Conservation (phyloP, 176 grass and related monocot species). For the Chrysopogon serrulatus region DNA sequence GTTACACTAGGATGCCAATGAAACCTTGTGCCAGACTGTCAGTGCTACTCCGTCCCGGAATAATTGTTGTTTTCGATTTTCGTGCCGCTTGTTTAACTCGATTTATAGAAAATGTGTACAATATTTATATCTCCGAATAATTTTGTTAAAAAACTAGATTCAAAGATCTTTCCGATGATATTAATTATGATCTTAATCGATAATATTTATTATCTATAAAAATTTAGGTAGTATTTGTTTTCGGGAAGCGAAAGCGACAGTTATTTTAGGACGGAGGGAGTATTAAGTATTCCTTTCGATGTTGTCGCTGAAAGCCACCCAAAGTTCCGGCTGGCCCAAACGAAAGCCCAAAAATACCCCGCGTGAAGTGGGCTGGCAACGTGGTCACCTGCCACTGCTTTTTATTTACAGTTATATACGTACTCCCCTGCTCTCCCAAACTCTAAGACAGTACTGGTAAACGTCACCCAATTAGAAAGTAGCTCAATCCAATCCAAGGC, state of each 20-base stretch:
- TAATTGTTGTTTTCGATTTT: too few relatives aligned
- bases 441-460: neutral
- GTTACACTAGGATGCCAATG: neutral
- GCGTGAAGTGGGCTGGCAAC: neutral
- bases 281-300: neutral
- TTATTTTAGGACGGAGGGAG: too few relatives aligned
- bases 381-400: conserved; percentile 1
- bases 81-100: too few relatives aligned
- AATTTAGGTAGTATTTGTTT: too few relatives aligned
- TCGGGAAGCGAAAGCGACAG: too few relatives aligned
- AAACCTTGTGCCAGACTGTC: neutral
- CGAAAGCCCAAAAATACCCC: conserved; percentile 33
- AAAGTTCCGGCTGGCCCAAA: neutral
- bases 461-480: conserved; percentile 21
- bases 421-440: neutral
- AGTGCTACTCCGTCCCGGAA: too few relatives aligned
- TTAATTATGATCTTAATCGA: too few relatives aligned
- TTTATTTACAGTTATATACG: neutral
- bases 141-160: too few relatives aligned
- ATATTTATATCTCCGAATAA: too few relatives aligned
- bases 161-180: too few relatives aligned
- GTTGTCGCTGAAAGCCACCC: neutral
- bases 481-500: neutral
- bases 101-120: too few relatives aligned
- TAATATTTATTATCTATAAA: too few relatives aligned